Evolutionary conservation across 1,284 basidiomycete species (phyloP).

Genomic region (Pascua guehoae): DNA sequence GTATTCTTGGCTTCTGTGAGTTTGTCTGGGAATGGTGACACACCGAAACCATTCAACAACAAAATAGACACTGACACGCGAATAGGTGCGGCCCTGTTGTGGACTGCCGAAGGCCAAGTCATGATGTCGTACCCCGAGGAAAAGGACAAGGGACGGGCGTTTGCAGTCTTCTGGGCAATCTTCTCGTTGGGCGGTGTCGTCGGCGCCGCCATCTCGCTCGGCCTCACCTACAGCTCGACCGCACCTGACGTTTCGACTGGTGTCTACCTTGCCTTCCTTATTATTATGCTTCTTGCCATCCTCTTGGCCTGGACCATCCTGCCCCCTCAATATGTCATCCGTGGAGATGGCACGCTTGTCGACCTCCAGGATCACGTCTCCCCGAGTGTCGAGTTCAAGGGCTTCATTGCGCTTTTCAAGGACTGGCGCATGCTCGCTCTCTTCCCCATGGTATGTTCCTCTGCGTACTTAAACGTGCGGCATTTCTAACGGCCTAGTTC

Average conservation of each 20-base stretch:
- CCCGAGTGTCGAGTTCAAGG: constrained; percentile 25
- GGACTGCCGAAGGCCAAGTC: constrained; percentile 49
- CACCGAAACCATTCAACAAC: too few relatives aligned
- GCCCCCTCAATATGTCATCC: constrained; percentile 33
- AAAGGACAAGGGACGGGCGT: constrained; percentile 49
- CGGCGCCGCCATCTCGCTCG: constrained; percentile 51
- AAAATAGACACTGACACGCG: too few relatives aligned
- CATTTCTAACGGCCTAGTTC: constrained; percentile 9
- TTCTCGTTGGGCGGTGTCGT: constrained; percentile 52
- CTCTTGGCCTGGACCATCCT: constrained; percentile 32
- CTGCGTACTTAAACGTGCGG: too few relatives aligned
- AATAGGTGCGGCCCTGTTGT: constrained; percentile 20
- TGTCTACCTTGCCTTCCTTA: constrained; percentile 42
- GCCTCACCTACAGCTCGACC: constrained; percentile 28
- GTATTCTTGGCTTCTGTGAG: constrained; percentile 43
- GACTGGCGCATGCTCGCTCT: constrained; percentile 35
- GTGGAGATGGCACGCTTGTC: constrained; percentile 35
- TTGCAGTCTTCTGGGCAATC: constrained; percentile 52
- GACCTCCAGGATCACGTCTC: constrained; percentile 22
- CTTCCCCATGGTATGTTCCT: constrained; percentile 28
- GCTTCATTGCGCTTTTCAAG: constrained; percentile 29
- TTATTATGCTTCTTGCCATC: constrained; percentile 41
- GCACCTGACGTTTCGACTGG: constrained; percentile 31
- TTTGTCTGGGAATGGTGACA: not conserved
- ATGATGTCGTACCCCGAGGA: constrained; percentile 53